Conservation (phyloP, 2,329 filamentous ascomycete genomes). For the Furcasterigmium sp. region DNA sequence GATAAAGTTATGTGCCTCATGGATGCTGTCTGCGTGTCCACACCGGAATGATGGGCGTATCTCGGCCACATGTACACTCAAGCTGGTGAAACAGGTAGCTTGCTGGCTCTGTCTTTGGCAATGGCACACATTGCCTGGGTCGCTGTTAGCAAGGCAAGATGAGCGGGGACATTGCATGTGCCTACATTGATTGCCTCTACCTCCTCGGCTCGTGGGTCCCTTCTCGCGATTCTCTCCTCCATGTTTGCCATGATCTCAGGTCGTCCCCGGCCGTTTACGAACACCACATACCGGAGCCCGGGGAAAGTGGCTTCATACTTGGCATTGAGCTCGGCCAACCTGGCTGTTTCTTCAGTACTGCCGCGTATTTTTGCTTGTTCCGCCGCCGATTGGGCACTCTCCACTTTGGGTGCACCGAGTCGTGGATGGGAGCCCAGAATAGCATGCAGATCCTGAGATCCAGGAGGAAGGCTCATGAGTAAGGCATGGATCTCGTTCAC, state of each 20-base stretch:
- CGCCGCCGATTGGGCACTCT: conserved; percentile 73
- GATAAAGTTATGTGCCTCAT: too few species aligned
- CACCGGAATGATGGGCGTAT: too few species aligned
- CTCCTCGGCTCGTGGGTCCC: conserved; percentile 63
- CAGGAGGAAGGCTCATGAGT: conserved; percentile 54
- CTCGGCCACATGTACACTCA: too few species aligned
- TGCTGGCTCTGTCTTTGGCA: conserved; percentile 70
- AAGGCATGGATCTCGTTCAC: conserved; percentile 61
- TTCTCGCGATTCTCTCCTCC: conserved; percentile 64
- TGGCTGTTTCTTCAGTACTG: conserved; percentile 49
- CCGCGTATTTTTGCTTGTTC: conserved; percentile 76
- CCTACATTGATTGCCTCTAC: conserved; percentile 68
- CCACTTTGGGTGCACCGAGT: conserved; percentile 73
- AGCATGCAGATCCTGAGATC: conserved; percentile 54
- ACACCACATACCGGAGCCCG: conserved; percentile 82
- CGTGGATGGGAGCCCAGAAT: conserved; percentile 81
- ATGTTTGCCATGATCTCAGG: conserved; percentile 78
- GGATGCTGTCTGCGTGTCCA: too few species aligned
- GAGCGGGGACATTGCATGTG: too few species aligned
- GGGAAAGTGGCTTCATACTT: conserved; percentile 80
- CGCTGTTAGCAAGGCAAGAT: too few species aligned
- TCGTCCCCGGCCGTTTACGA: conserved; percentile 77
- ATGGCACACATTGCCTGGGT: conserved; percentile 85
- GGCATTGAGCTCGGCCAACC: conserved; percentile 60
- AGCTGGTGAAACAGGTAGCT: too few species aligned